phyloP scores from a whole-genome alignment of 257 asterid species.

The Nicotiana knightiana region DNA sequence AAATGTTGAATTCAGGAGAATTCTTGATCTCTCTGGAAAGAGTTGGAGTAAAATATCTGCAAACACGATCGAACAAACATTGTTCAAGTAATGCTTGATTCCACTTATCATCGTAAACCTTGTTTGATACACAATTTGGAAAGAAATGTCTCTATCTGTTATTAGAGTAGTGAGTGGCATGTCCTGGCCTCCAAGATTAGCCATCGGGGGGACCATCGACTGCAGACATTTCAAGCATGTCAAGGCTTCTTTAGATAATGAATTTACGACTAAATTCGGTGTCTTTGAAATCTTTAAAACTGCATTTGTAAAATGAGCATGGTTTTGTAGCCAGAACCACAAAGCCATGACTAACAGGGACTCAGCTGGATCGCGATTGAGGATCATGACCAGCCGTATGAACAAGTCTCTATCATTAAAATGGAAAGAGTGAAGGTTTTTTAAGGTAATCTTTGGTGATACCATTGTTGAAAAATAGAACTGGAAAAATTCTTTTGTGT shows the following conservation, averaged over 20 bases:
- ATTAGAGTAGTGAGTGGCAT: background rate
- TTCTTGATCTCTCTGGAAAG: background rate
- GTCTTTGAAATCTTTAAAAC: background rate
- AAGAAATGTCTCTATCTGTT: background rate
- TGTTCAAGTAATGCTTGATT: conserved; percentile 3
- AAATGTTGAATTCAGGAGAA: background rate
- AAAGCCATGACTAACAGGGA: conserved; percentile 10
- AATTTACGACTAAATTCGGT: background rate
- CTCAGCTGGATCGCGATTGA: background rate
- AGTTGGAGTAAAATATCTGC: conserved; percentile 7
- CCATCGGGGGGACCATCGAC: background rate
- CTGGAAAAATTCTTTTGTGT: background rate
- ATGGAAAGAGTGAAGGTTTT: conserved; percentile 6
- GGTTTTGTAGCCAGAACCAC: conserved; percentile 3
- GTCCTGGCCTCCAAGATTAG: background rate
- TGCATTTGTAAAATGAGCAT: background rate
- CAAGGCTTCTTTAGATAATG: background rate
- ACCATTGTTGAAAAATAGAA: background rate
- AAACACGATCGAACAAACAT: conserved; percentile 8
- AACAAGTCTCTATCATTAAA: conserved; percentile 9
- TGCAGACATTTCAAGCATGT: background rate
- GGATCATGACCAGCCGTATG: background rate
- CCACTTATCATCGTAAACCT: conserved; percentile 13
- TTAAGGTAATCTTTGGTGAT: background rate
- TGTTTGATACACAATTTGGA: background rate